Evolutionary conservation across 257 asterid genomes (phyloP).

Genomic region (Perilla frutescens): DNA sequence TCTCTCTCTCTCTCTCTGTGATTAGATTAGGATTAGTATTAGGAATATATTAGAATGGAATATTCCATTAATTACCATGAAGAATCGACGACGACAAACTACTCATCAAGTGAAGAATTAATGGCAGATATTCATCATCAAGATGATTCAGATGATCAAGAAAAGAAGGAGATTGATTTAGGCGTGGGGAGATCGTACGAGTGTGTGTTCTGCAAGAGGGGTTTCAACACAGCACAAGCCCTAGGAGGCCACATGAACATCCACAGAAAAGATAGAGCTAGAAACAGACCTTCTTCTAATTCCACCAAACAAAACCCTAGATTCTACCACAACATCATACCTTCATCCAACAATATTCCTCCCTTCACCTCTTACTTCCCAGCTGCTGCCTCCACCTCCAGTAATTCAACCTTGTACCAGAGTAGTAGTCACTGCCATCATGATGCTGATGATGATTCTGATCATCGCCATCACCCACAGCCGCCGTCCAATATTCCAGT

Average conservation of each 20-base stretch:
- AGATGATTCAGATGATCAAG: slow-evolving; percentile 5
- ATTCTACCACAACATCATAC: slow-evolving; percentile 13
- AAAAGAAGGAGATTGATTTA: slow-evolving; percentile 26
- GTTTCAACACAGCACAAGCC: slow-evolving; percentile 89
- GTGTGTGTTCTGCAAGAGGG: slow-evolving; percentile 83
- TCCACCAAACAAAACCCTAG: slow-evolving; percentile 15
- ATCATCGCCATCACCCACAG: slow-evolving; percentile 3
- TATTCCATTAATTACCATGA: slow-evolving; percentile 31
- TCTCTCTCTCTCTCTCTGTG: neutral
- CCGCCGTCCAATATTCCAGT: neutral
- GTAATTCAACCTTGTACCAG: slow-evolving; percentile 25
- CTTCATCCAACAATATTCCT: neutral
- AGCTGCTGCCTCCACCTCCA: neutral
- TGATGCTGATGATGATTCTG: neutral
- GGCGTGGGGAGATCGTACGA: slow-evolving; percentile 74
- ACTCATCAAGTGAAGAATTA: slow-evolving; percentile 2
- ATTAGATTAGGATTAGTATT: too few species aligned
- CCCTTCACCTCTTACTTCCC: slow-evolving; percentile 40
- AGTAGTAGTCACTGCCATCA: neutral
- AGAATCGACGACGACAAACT: slow-evolving; percentile 18
- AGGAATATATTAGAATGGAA: slow-evolving; percentile 43
- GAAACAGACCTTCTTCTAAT: slow-evolving; percentile 41
- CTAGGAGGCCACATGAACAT: slow-evolving; percentile 92
- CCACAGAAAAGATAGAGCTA: slow-evolving; percentile 66
- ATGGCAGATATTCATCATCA: slow-evolving; percentile 28